These are phyloP conservation scores for Clonostachys byssicola DNA, from an alignment of 2,329 filamentous ascomycete species.

Conservation along the genomic window DNA sequence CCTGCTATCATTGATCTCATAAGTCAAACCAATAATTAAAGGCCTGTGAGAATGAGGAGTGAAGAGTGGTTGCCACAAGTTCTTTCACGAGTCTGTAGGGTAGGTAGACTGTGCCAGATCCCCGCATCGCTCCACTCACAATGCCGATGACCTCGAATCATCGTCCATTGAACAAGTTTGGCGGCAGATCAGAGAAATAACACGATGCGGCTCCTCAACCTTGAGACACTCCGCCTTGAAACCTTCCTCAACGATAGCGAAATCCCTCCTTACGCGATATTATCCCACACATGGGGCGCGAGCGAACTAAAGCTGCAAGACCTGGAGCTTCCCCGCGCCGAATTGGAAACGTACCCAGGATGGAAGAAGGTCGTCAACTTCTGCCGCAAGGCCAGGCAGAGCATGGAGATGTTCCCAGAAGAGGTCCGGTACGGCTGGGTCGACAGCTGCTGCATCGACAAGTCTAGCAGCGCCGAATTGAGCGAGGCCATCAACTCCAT, in stretches of 20 bases:
- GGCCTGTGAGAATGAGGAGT: no score
- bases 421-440: constrained; percentile 7
- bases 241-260: constrained; percentile 7
- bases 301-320: constrained; percentile 17
- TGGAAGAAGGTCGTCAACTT: background rate
- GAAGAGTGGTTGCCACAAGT: no score
- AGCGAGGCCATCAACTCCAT: constrained; percentile 6
- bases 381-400: background rate
- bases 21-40: no score
- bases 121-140: no score
- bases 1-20: no score
- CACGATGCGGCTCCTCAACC: no score
- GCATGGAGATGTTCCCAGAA: background rate
- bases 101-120: no score
- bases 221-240: background rate
- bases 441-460: constrained; percentile 12
- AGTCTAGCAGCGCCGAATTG: constrained; percentile 9
- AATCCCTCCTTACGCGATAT: constrained; percentile 18
- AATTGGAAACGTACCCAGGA: background rate
- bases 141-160: no score
- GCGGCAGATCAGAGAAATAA: no score
- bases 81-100: no score
- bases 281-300: constrained; percentile 20
- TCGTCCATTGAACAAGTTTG: no score
- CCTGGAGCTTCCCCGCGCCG: no score